Evolutionary conservation across 2,329 filamentous ascomycete genomes (phyloP).

Genomic region (Fusarium nematophilum): DNA sequence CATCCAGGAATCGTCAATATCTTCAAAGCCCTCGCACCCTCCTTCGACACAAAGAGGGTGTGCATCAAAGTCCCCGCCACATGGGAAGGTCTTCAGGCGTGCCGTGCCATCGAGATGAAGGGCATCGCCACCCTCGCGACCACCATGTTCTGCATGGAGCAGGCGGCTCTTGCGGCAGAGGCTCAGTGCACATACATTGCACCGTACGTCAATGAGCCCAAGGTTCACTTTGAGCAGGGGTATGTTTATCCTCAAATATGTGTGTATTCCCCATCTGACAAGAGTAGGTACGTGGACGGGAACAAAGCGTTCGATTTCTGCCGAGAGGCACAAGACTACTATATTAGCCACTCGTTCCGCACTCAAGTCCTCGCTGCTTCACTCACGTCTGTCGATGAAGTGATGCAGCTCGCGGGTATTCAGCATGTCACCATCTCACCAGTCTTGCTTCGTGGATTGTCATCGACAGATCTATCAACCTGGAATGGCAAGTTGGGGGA

Average conservation of each 20-base stretch:
- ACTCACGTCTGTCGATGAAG: conserved; percentile 66
- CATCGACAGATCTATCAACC: conserved; percentile 48
- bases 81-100: conserved; percentile 72
- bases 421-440: conserved; percentile 71
- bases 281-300: conserved; percentile 57
- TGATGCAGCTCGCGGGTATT: conserved; percentile 67
- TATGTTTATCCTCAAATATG: conserved; percentile 42
- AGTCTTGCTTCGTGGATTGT: conserved; percentile 60
- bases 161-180: conserved; percentile 68
- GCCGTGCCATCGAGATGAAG: conserved; percentile 61
- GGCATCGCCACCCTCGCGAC: conserved; percentile 71
- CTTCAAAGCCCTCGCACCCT: conserved; percentile 36
- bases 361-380: conserved; percentile 68
- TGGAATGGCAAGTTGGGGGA: conserved; percentile 47
- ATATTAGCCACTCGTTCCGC: conserved; percentile 51
- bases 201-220: conserved; percentile 74
- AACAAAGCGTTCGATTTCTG: conserved; percentile 63
- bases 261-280: neutral
- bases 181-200: conserved; percentile 71
- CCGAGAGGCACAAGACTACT: conserved; percentile 64
- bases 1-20: conserved; percentile 58
- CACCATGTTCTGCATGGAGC: conserved; percentile 70
- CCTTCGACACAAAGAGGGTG: conserved; percentile 59
- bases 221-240: conserved; percentile 68
- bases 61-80: conserved; percentile 74